Evolutionary conservation across 768 basidiomycete species (phyloP).

Genomic region (Grammothele lineata): DNA sequence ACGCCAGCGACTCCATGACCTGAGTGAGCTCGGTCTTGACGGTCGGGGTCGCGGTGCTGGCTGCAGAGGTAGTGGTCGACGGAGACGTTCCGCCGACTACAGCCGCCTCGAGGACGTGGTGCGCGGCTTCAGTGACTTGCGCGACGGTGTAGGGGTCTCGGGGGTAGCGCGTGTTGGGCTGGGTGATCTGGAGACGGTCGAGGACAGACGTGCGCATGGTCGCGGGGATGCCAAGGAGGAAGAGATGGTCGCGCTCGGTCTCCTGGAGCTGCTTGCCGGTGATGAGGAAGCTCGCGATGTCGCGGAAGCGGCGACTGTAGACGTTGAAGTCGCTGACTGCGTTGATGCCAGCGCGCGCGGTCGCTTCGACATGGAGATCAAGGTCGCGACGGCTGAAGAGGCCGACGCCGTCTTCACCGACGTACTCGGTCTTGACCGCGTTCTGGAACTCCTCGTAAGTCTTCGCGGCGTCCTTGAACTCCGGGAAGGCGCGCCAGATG

Average conservation of each 20-base stretch:
- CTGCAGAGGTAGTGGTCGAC: background rate
- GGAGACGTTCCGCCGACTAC: background rate
- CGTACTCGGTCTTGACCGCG: slow-evolving; percentile 22
- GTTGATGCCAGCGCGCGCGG: slow-evolving; percentile 1
- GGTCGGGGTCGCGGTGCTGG: background rate
- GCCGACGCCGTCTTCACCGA: slow-evolving; percentile 11
- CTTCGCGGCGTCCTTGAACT: background rate
- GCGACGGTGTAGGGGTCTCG: slow-evolving; percentile 23
- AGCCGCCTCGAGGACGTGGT: slow-evolving; percentile 14
- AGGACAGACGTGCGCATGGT: background rate
- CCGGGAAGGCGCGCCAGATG: background rate
- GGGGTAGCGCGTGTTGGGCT: slow-evolving; percentile 18
- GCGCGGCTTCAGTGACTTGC: slow-evolving; percentile 18
- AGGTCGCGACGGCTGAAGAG: slow-evolving; percentile 22
- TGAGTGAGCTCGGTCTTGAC: background rate
- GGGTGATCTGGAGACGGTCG: slow-evolving; percentile 19
- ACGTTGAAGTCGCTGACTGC: background rate
- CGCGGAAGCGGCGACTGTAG: slow-evolving; percentile 20
- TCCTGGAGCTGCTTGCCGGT: slow-evolving; percentile 11
- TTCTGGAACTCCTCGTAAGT: slow-evolving; percentile 22
- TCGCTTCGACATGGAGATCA: slow-evolving; percentile 19
- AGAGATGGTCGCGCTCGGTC: slow-evolving; percentile 21
- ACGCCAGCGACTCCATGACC: background rate
- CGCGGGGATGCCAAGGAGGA: slow-evolving; percentile 11
- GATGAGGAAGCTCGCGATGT: slow-evolving; percentile 19